Percentiles rank a stretch among this genome's conserved stretches.
Evolutionary conservation across 1,284 basidiomycete genomes (phyloP).

Genomic region (Mycena sp.): DNA sequence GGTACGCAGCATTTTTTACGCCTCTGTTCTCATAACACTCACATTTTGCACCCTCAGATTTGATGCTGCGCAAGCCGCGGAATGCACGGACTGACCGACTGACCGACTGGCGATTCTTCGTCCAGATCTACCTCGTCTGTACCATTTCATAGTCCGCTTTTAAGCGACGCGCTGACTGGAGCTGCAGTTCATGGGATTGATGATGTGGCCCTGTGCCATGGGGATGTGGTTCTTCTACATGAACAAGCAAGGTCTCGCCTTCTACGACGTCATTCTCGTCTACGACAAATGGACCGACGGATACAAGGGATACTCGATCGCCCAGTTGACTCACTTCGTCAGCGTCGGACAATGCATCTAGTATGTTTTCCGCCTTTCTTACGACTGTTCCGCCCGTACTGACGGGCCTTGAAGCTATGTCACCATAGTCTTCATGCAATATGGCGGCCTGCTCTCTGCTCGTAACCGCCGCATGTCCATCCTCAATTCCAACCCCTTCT

Average conservation of each 20-base stretch:
- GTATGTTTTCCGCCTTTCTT: slow-evolving; percentile 38
- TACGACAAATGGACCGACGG: slow-evolving; percentile 49
- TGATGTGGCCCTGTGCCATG: slow-evolving; percentile 57
- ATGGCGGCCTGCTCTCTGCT: slow-evolving; percentile 45
- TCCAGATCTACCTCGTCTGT: slow-evolving; percentile 44
- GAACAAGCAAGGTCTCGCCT: slow-evolving; percentile 45
- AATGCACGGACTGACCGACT: slow-evolving; percentile 17
- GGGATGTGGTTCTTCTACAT: slow-evolving; percentile 52
- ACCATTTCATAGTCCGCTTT: slow-evolving; percentile 1
- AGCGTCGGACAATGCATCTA: slow-evolving; percentile 53
- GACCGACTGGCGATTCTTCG: slow-evolving; percentile 43
- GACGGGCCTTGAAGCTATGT: slow-evolving; percentile 47
- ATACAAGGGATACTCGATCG: slow-evolving; percentile 40
- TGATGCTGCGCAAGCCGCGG: slow-evolving; percentile 20
- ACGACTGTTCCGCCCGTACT: not conserved
- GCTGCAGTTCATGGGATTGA: slow-evolving; percentile 52
- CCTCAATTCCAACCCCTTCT: slow-evolving; percentile 48
- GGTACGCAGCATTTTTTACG: slow-evolving; percentile 23
- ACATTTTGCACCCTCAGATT: slow-evolving; percentile 3
- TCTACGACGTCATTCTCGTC: slow-evolving; percentile 50
- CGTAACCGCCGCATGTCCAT: slow-evolving; percentile 48
- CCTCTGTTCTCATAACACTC: slow-evolving; percentile 8
- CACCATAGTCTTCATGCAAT: slow-evolving; percentile 50
- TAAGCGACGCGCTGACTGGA: not conserved
- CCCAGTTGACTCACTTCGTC: slow-evolving; percentile 43